Base-by-base conservation (phyloP, 1,284 basidiomycete species). In the Xerocomus cyaneibrunnescens region DNA sequence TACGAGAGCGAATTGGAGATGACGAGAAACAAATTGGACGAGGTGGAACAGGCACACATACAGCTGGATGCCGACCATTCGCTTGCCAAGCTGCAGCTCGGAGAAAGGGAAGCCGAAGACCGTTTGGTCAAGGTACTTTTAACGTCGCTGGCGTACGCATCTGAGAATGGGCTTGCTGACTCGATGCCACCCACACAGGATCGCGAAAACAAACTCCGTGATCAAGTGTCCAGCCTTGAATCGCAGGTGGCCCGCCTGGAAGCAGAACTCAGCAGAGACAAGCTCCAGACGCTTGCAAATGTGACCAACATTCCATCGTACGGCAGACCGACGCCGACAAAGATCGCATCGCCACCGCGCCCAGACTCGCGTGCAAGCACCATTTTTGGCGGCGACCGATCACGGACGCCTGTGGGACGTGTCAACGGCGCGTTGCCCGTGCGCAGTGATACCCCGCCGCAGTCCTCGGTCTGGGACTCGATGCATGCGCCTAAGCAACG, bases 321-420 rank as follows among this genome's bases (percentile, higher is more conserved):
- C 50, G 67, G 65, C 47, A 71, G 65, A 40, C 7, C 43, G 38
- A 73, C 72, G 45, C 45, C 54, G 1, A 25, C 34, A 19, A 66
- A 70, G 54, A 57, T 66, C 56, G 57, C 67, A 25, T 72, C 74
- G 21, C 77, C 74, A 35, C 72, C 76, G 48, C 83, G 86, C 30
- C 83, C 87, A 17, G 82, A 85, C 61, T 90, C 88, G 17, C 83
- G 85, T 10, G 73, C 83, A 8, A 89, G 86, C 65, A 85, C 81
- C 0, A 65, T 78, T 30, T 83, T 83, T 62, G 64, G 58, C 36
- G 69, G 67, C 16, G 72, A 72, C 45, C 74, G 75, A 23, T 61
- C 74, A 8, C 68, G 64, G 16, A 79, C 78, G 7, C 76, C 78
- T 23, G 54, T 66, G 17, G 68, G 54, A 28, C 60, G 43, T 40